Evolutionary conservation across 768 basidiomycete genomes (phyloP).

Genomic region (Coprinopsis strossmayeri): DNA sequence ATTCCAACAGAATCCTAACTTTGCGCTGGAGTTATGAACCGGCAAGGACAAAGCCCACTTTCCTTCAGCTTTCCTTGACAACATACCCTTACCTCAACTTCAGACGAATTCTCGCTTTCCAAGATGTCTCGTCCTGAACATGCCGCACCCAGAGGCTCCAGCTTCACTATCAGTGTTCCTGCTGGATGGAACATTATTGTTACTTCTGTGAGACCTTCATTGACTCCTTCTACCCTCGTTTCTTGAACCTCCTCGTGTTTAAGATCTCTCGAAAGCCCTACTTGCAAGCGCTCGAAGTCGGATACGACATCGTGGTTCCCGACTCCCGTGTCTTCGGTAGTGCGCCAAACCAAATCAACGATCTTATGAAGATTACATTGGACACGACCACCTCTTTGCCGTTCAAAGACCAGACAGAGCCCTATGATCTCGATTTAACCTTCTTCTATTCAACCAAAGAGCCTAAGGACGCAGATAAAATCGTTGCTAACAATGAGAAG

Average conservation of each 20-base stretch:
- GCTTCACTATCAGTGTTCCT: not conserved
- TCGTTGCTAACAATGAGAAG: not conserved
- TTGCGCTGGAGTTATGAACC: not conserved
- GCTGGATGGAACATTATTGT: not conserved
- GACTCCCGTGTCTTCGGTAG: not conserved
- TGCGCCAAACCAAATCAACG: not conserved
- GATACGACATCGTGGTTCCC: not conserved
- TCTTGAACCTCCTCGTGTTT: not conserved
- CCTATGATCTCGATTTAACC: not conserved
- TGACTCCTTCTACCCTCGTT: not conserved
- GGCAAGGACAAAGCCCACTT: too few species aligned
- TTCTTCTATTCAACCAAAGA: not conserved
- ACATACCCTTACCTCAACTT: not conserved
- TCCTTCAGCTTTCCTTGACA: too few species aligned
- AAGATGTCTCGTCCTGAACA: not conserved
- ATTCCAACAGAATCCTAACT: not conserved
- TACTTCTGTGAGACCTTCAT: not conserved
- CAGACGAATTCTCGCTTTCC: not conserved
- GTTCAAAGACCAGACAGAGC: not conserved
- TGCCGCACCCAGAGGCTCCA: not conserved
- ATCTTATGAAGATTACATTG: not conserved
- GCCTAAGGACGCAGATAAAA: not conserved
- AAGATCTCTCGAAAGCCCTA: not conserved
- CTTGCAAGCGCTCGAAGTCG: not conserved
- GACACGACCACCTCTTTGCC: not conserved